Conservation (phyloP, 2,329 filamentous ascomycete genomes). For the Colletotrichum sojae region DNA sequence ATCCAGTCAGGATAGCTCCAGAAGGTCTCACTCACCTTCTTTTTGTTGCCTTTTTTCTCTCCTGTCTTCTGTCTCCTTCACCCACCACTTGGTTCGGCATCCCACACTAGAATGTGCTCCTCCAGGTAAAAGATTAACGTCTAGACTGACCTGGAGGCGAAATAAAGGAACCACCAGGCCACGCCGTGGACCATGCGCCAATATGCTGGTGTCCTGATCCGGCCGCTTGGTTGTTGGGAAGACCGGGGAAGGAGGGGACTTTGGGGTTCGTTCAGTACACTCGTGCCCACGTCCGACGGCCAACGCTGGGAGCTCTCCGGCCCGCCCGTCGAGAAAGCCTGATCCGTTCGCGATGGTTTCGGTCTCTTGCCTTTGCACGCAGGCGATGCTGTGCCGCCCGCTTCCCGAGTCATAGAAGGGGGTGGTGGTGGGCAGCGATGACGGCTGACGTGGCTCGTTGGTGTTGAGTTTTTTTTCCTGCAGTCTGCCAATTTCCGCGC, state of each 20-base stretch:
- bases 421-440: slow-evolving; percentile 10
- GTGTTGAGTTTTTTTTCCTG: neutral
- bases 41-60: neutral
- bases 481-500: neutral
- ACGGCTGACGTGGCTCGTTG: slow-evolving; percentile 26
- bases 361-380: neutral
- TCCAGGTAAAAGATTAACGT: slow-evolving; percentile 25
- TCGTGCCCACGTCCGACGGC: slow-evolving; percentile 7
- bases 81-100: no score
- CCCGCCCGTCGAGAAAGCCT: slow-evolving; percentile 8
- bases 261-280: slow-evolving; percentile 16
- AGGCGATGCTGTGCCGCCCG: slow-evolving; percentile 8
- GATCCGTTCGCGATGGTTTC: neutral
- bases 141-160: slow-evolving; percentile 12
- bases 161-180: slow-evolving; percentile 3
- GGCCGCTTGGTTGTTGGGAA: slow-evolving; percentile 1
- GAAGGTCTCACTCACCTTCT: neutral
- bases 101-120: neutral
- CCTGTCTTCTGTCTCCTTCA: no score
- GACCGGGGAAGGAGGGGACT: slow-evolving; percentile 9
- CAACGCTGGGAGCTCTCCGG: neutral
- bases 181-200: slow-evolving; percentile 16
- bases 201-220: slow-evolving; percentile 27
- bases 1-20: slow-evolving; percentile 10
- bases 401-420: slow-evolving; percentile 13